Conservation (phyloP, 352 stramenopile species). For the Globisporangium ultimum region DNA sequence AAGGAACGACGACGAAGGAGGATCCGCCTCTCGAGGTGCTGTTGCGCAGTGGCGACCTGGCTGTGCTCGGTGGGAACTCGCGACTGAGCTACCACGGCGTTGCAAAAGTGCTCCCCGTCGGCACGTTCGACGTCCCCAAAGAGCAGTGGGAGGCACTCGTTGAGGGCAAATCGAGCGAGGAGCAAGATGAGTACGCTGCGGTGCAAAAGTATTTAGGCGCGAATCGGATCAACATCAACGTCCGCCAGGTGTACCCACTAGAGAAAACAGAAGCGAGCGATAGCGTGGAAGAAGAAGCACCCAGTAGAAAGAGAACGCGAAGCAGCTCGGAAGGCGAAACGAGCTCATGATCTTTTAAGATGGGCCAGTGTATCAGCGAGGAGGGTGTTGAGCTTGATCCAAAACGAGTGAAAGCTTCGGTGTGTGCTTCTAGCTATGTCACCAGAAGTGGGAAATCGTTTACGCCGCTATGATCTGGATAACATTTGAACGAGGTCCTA, state of each 20-base stretch:
- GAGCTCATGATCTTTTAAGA: background rate
- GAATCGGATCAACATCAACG: constrained; percentile 81
- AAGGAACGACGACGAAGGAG: constrained; percentile 62
- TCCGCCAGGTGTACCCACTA: constrained; percentile 72
- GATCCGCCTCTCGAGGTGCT: constrained; percentile 55
- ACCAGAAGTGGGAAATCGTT: too few relatives aligned
- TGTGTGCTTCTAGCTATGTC: too few relatives aligned
- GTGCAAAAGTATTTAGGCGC: constrained; percentile 48
- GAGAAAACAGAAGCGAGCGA: background rate
- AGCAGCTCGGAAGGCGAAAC: background rate
- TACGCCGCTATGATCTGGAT: too few relatives aligned
- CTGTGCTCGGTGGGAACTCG: constrained; percentile 55
- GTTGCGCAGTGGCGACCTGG: constrained; percentile 68
- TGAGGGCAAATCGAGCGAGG: background rate
- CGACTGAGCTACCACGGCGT: constrained; percentile 73
- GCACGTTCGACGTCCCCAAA: constrained; percentile 26
- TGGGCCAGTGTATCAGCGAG: too few relatives aligned
- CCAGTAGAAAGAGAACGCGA: background rate
- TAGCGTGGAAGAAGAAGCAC: background rate
- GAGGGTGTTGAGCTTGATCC: too few relatives aligned
- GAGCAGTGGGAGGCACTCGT: constrained; percentile 24
- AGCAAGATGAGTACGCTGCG: constrained; percentile 32
- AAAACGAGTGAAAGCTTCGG: too few relatives aligned
- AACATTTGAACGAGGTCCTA: too few relatives aligned
- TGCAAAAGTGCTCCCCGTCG: constrained; percentile 48